These are phyloP conservation scores for Agaricus blazei DNA, from an alignment of 768 basidiomycete genomes.

Conservation along the genomic window DNA sequence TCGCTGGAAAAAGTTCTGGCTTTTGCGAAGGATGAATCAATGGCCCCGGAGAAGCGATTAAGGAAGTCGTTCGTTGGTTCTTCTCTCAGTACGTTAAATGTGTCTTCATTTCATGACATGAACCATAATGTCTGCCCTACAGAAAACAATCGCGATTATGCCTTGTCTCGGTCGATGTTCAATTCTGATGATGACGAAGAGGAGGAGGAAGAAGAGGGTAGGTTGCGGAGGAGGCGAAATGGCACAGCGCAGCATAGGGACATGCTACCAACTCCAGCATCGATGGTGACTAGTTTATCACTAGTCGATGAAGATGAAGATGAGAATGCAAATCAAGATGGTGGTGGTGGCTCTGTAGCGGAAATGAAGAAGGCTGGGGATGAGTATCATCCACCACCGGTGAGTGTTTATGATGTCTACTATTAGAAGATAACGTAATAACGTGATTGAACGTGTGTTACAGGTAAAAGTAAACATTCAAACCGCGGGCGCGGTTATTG, in stretches of 20 bases:
- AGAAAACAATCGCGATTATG: too few species aligned
- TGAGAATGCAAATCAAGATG: background rate
- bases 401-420: constrained; percentile 13
- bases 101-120: constrained; percentile 4
- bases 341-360: background rate
- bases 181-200: constrained; percentile 21
- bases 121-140: constrained; percentile 9
- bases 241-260: constrained; percentile 5
- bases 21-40: background rate
- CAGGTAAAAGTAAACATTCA: constrained; percentile 33
- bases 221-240: constrained; percentile 4
- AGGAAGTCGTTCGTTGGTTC: constrained; percentile 2
- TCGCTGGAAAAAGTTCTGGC: constrained; percentile 1
- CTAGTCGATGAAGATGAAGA: background rate
- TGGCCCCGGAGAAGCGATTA: background rate
- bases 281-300: background rate
- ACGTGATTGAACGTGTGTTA: constrained; percentile 13
- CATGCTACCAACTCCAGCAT: background rate
- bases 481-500: constrained; percentile 58
- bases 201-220: constrained; percentile 19
- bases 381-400: background rate
- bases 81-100: background rate
- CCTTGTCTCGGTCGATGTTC: constrained; percentile 11
- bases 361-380: too few species aligned
- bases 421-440: background rate